These are phyloP conservation scores for Cruciata laevipes DNA, from an alignment of 257 asterid genomes.

Conservation along the genomic window DNA sequence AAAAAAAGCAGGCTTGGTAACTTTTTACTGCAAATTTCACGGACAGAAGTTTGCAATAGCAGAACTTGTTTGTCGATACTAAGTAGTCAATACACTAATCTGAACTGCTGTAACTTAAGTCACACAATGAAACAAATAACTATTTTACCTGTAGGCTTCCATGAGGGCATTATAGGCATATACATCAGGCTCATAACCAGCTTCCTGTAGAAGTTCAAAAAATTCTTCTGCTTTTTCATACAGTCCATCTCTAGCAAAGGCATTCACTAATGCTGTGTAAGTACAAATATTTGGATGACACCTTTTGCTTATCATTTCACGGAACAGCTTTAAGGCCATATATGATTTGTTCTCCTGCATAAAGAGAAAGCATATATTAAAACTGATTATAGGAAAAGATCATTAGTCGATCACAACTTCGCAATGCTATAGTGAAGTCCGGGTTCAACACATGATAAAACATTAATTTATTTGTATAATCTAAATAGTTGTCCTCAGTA, in stretches of 20 bases:
- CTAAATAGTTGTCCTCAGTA: background rate
- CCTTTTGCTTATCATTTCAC: slow-evolving; percentile 57
- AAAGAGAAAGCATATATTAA: background rate
- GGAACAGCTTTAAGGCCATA: slow-evolving; percentile 73
- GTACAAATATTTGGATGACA: slow-evolving; percentile 82
- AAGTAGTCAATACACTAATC: background rate
- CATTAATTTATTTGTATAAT: background rate
- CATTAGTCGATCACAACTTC: background rate
- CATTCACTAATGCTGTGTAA: slow-evolving; percentile 72
- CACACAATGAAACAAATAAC: background rate
- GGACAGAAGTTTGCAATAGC: background rate
- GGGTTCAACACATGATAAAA: background rate
- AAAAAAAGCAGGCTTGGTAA: background rate
- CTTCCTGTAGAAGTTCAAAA: slow-evolving; percentile 75
- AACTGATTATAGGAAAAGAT: background rate
- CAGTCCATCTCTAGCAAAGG: slow-evolving; percentile 79
- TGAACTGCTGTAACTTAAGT: background rate
- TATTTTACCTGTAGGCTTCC: slow-evolving; percentile 74
- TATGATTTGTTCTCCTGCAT: slow-evolving; percentile 62
- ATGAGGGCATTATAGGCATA: slow-evolving; percentile 85
- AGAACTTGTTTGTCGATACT: background rate
- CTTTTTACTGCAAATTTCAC: background rate
- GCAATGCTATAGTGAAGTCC: background rate
- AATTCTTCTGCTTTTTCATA: slow-evolving; percentile 82
- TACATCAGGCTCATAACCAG: slow-evolving; percentile 79